Percentiles rank a stretch among this genome's conserved stretches.
Conservation (phyloP, 2,329 filamentous ascomycete species). For the Trichophyton simii region DNA sequence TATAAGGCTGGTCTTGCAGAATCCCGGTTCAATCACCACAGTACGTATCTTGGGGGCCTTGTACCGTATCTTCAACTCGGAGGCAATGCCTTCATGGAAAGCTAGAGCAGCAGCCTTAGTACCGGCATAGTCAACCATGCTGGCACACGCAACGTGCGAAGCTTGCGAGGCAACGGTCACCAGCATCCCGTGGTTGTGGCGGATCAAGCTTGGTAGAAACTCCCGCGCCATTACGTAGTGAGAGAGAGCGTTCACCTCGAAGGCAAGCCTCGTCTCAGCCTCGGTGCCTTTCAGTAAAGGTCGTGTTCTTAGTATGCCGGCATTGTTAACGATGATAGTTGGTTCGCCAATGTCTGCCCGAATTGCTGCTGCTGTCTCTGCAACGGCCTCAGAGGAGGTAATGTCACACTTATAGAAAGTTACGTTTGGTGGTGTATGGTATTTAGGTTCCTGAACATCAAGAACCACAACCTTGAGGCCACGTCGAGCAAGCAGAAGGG, state of each 20-base stretch:
- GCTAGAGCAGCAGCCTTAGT: conserved; percentile 54
- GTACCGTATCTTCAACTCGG: conserved; percentile 48
- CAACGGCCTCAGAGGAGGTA: conserved; percentile 44
- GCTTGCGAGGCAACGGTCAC: conserved; percentile 57
- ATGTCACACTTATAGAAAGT: conserved; percentile 60
- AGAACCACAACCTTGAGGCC: conserved; percentile 58
- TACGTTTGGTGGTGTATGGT: conserved; percentile 34
- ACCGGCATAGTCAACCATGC: conserved; percentile 55
- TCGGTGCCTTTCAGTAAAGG: conserved; percentile 48
- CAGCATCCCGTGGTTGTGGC: conserved; percentile 56
- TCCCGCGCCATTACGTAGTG: conserved; percentile 55
- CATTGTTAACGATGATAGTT: conserved; percentile 61
- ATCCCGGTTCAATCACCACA: conserved; percentile 52
- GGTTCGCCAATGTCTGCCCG: conserved; percentile 43
- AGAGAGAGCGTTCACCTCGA: conserved; percentile 57
- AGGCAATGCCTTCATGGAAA: conserved; percentile 54
- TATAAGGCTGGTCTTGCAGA: conserved; percentile 51
- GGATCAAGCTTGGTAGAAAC: conserved; percentile 55
- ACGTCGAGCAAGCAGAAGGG: conserved; percentile 50
- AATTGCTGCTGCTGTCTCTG: conserved; percentile 41
- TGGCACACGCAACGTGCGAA: conserved; percentile 47
- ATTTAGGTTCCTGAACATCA: conserved; percentile 51
- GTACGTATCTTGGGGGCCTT: conserved; percentile 52
- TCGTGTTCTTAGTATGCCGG: conserved; percentile 49
- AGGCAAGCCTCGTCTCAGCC: conserved; percentile 51